Percentiles rank a stretch among this genome's conserved stretches.
Evolutionary conservation across 345 rosid species (phyloP).

Genomic region (Salix arbutifolia): DNA sequence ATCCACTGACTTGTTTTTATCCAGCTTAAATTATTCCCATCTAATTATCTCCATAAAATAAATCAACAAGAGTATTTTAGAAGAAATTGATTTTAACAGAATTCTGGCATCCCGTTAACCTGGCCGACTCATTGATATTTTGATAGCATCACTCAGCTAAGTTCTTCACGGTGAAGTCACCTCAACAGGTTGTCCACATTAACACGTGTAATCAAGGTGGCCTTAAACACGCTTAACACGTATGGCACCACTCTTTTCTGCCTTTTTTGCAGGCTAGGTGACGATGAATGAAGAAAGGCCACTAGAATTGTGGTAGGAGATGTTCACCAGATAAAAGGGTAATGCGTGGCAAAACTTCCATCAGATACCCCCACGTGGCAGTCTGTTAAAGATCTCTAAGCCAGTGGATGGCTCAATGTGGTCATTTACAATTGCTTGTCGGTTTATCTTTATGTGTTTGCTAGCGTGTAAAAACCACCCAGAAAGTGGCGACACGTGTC

Average conservation of each 20-base stretch:
- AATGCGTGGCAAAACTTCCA: constrained; percentile 2
- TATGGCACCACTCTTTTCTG: background rate
- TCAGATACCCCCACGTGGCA: constrained; percentile 26
- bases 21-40: background rate
- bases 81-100: background rate
- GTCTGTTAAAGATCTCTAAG: background rate
- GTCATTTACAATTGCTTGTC: constrained; percentile 20
- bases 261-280: background rate
- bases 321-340: background rate
- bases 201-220: background rate
- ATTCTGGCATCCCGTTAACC: background rate
- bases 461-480: background rate
- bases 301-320: background rate
- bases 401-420: constrained; percentile 25
- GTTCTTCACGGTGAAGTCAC: background rate
- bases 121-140: background rate
- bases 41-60: background rate
- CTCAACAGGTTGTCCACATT: background rate
- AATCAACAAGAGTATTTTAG: background rate
- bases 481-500: constrained; percentile 18
- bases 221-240: background rate
- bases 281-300: background rate
- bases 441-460: constrained; percentile 7
- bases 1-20: background rate
- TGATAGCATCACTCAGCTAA: constrained; percentile 1